phyloP scores from a whole-genome alignment of 2,329 filamentous ascomycete species.

The Colletotrichum sp. region DNA sequence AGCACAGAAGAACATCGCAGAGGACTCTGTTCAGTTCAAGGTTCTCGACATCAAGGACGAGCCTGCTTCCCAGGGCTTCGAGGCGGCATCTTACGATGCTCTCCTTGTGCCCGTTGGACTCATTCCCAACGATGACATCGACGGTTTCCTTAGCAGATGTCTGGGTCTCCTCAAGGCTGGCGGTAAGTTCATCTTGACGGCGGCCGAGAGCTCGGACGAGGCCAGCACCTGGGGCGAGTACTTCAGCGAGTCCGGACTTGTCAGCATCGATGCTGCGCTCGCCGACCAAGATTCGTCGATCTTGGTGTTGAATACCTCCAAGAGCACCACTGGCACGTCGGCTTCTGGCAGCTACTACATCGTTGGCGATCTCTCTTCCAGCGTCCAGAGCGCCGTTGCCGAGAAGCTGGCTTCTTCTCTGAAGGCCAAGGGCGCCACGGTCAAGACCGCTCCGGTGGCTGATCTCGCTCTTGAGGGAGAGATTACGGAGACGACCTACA shows the following conservation, averaged over 20 bases:
- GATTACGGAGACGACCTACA: not conserved
- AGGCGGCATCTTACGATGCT: slow-evolving; percentile 35
- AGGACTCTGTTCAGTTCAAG: slow-evolving; percentile 38
- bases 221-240: slow-evolving; percentile 23
- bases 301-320: not conserved
- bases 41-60: slow-evolving; percentile 36
- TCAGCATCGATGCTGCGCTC: slow-evolving; percentile 39
- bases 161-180: slow-evolving; percentile 29
- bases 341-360: not conserved
- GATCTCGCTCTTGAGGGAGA: not conserved
- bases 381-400: not conserved
- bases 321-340: not conserved
- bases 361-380: not conserved
- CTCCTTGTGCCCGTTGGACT: slow-evolving; percentile 36
- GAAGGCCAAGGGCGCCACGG: not conserved
- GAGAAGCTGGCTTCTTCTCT: not conserved
- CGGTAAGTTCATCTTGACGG: slow-evolving; percentile 31
- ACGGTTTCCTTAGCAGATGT: slow-evolving; percentile 24
- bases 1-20: slow-evolving; percentile 46
- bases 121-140: slow-evolving; percentile 32
- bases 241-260: slow-evolving; percentile 33
- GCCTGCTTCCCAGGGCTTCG: slow-evolving; percentile 36
- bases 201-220: slow-evolving; percentile 12
- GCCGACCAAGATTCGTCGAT: not conserved
- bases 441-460: not conserved